Evolutionary conservation across 192 early-diverging fungal species (phyloP), one percentile per base, ranked within the genome.

Genomic region (Coemansia sp.): DNA sequence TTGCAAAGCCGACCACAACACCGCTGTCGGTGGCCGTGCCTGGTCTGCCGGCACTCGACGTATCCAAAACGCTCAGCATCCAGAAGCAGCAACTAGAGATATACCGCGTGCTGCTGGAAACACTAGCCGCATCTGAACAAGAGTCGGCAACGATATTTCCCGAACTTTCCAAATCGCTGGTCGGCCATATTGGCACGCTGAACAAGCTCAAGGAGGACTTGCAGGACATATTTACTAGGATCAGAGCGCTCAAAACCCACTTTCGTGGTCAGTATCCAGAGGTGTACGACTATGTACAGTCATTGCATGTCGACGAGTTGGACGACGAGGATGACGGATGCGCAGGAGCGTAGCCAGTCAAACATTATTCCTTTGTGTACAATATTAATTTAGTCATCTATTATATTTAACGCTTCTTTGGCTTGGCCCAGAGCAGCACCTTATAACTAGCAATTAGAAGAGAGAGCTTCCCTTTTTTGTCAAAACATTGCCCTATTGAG

Each of bases 221-320:
- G 61, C 77, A 79, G 36, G 60, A 67, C 46, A 42, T 79, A 36
- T 79, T 79, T 66, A 67, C 62, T 10, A 63, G 77, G 39, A 79
- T 79, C 31, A 29, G 71, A 7, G 67, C 67, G 10, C 54, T 79
- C 4, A 79, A 79, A 59, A 37, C 41, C 3, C 77, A 73, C 40
- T 79, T 79, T 40, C 67, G 62, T 11, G 25, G 31, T 8, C 62
- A 79, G 58, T 70, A 79, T 17, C 67, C 77, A 8, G 68, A 74
- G 22, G 38, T 68, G 10, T 79, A 74, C 32, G 71, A 79, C 45
- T 79, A 79, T 64, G 77, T 79, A 12, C 77, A 79, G 41, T 73
- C 71, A 2, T 41, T 79, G 49, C 77, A 79, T 67, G 77, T 74
- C 0, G 71, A 70, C n/a, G 71, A 73, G 51, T 31, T 73, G 58